phyloP scores from a whole-genome alignment of 768 basidiomycete genomes.

The Punctularia strigosozonata region DNA sequence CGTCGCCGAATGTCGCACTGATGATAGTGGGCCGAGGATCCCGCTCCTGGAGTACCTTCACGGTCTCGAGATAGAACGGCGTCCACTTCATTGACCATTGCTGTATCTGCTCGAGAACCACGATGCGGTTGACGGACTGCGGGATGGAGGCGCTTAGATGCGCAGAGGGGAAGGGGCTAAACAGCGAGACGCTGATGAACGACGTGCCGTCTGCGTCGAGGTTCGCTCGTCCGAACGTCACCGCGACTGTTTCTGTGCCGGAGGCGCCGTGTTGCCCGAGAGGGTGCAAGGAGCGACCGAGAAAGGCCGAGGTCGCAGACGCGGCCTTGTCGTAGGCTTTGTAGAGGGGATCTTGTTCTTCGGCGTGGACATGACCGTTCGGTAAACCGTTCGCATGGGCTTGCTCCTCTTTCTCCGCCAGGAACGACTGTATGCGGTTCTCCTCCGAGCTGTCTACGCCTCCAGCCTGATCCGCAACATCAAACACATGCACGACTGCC shows the following conservation, averaged over 20 bases:
- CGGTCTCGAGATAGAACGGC: constrained; percentile 74
- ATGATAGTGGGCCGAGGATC: constrained; percentile 43
- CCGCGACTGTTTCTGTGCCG: constrained; percentile 42
- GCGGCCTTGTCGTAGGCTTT: constrained; percentile 60
- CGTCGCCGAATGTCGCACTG: constrained; percentile 49
- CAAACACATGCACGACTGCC: constrained; percentile 82
- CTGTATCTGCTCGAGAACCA: constrained; percentile 75
- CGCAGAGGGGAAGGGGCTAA: constrained; percentile 54
- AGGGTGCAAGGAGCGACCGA: constrained; percentile 50
- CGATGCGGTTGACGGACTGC: constrained; percentile 45
- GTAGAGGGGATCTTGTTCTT: constrained; percentile 24
- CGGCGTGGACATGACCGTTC: constrained; percentile 16
- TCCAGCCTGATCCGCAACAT: constrained; percentile 28
- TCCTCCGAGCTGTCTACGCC: constrained; percentile 40
- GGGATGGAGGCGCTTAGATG: constrained; percentile 51
- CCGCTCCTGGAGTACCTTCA: constrained; percentile 56
- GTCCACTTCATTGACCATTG: constrained; percentile 79
- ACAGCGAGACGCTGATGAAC: constrained; percentile 53
- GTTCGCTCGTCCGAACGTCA: constrained; percentile 49
- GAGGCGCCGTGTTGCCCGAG: constrained; percentile 37
- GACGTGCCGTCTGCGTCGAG: constrained; percentile 43
- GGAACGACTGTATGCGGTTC: constrained; percentile 47
- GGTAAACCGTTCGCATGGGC: constrained; percentile 13
- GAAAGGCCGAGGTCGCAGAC: constrained; percentile 47
- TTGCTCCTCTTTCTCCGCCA: constrained; percentile 30